A percentile compares a stretch with the other conserved stretches of the same genome.
Evolutionary conservation across 768 basidiomycete species (phyloP).

Genomic region (Mrakia gelida): DNA sequence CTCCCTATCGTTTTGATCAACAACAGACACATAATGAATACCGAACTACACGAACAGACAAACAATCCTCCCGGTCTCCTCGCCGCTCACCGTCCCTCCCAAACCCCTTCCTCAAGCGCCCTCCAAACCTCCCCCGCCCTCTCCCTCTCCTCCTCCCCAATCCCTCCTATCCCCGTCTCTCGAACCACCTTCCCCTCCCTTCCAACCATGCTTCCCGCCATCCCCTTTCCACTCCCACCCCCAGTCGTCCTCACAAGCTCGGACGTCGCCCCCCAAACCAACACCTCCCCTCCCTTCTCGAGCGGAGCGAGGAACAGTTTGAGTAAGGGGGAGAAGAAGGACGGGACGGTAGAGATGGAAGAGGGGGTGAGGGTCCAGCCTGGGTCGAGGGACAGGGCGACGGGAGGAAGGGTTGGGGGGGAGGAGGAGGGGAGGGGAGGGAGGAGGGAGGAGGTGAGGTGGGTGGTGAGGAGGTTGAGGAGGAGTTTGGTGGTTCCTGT

Average conservation of each 20-base stretch:
- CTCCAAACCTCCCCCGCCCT: not conserved
- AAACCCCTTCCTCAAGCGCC: not conserved
- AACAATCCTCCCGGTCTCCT: too few species aligned
- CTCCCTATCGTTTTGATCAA: too few species aligned
- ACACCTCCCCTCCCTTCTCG: not conserved
- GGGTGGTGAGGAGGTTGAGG: not conserved
- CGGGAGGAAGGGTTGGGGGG: not conserved
- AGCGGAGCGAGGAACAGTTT: not conserved
- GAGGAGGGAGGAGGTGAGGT: not conserved
- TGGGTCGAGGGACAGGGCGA: slow-evolving; percentile 8
- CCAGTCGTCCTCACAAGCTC: not conserved
- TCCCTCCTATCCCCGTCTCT: not conserved
- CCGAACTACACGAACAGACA: not conserved
- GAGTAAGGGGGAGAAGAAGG: not conserved
- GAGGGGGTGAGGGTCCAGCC: not conserved
- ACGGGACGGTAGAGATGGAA: not conserved
- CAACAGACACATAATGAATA: too few species aligned
- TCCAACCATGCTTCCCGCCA: not conserved
- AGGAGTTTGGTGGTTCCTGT: not conserved
- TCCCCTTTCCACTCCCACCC: not conserved
- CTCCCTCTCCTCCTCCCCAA: not conserved
- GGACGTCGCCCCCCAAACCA: not conserved
- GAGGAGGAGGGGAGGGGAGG: not conserved
- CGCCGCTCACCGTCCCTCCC: not conserved
- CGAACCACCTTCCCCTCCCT: not conserved